Conservation (phyloP, 108 stramenopile genomes). For the Poteriospumella lacustris region DNA sequence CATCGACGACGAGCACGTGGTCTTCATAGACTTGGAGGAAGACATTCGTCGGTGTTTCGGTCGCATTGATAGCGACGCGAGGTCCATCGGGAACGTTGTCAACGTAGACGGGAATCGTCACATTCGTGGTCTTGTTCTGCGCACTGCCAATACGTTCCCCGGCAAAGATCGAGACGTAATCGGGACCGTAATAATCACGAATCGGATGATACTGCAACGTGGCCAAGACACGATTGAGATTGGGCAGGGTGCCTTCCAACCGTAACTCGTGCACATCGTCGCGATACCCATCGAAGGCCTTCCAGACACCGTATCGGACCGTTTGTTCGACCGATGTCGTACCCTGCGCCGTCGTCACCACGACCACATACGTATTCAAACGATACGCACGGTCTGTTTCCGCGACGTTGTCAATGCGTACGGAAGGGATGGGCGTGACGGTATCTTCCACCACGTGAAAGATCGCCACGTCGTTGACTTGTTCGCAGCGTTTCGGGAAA, state of each 20-base stretch:
- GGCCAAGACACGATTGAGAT: not conserved
- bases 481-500: not conserved
- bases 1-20: not conserved
- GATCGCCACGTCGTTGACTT: not conserved
- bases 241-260: not conserved
- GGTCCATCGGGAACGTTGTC: not conserved
- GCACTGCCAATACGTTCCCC: not conserved
- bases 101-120: not conserved
- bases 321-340: not conserved
- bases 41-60: not conserved
- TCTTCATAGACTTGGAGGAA: not conserved
- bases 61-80: not conserved
- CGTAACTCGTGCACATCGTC: not conserved
- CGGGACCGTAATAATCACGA: constrained; percentile 16
- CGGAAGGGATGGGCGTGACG: not conserved
- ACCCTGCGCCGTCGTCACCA: not conserved
- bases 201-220: not conserved
- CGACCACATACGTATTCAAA: not conserved
- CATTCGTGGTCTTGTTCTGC: not conserved
- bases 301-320: too few species aligned
- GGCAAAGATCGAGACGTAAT: not conserved
- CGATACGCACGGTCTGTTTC: not conserved
- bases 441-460: not conserved
- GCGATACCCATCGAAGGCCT: not conserved
- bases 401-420: not conserved